Percentiles rank a stretch among this genome's conserved stretches.
Evolutionary conservation across 129 eudicot species (phyloP).

Genomic region (Lactuca saligna): DNA sequence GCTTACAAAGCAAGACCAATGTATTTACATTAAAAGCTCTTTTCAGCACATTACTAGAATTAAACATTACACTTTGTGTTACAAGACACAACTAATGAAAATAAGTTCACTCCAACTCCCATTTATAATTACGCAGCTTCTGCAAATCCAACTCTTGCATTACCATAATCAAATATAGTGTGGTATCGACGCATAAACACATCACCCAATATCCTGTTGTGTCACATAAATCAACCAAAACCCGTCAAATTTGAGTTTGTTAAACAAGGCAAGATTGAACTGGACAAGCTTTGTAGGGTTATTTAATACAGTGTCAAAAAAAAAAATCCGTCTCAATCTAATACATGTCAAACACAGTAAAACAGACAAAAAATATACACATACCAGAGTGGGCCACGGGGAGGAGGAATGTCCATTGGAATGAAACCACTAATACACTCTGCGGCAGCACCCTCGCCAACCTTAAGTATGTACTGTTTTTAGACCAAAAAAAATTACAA

Average conservation of each 20-base stretch:
- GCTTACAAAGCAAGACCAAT: no score
- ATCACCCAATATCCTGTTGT: conserved; percentile 82
- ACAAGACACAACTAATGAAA: not conserved
- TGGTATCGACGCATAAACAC: conserved; percentile 82
- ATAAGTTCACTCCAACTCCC: not conserved
- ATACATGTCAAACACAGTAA: no score
- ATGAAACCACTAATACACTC: conserved; percentile 39
- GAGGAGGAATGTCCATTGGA: conserved; percentile 40
- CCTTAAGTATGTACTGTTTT: conserved; percentile 37
- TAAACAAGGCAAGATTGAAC: no score
- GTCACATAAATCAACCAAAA: not conserved
- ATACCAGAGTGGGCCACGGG: conserved; percentile 45
- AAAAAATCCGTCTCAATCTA: no score
- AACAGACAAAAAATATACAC: not conserved
- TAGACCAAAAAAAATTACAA: not conserved
- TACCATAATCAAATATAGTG: conserved; percentile 66
- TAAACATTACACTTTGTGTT: not conserved
- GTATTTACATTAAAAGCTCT: no score
- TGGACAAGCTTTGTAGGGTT: no score
- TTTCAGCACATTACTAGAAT: not conserved
- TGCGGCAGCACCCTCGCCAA: conserved; percentile 25
- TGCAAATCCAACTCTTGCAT: conserved; percentile 65
- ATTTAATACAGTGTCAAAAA: no score
- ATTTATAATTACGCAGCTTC: conserved; percentile 47
- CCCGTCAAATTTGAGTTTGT: no score